Conservation (phyloP, 1,284 basidiomycete genomes). For the Xerocomus amazonicus region DNA sequence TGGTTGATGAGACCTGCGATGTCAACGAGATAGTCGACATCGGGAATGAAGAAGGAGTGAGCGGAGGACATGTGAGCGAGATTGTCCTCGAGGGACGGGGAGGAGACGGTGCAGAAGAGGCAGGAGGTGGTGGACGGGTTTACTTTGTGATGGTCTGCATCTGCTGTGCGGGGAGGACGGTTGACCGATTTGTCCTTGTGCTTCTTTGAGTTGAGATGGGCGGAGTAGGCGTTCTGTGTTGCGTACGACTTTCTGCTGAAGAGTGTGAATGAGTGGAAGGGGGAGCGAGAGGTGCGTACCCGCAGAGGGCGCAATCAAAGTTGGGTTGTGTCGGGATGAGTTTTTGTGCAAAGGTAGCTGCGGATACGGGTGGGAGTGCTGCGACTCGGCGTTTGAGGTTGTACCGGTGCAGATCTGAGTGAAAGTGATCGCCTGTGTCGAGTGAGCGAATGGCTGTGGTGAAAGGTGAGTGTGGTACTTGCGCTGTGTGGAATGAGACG, state of each 20-base stretch:
- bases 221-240: slow-evolving; percentile 84
- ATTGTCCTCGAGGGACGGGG: slow-evolving; percentile 60
- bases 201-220: slow-evolving; percentile 87
- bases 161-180: slow-evolving; percentile 28
- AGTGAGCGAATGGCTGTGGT: neutral
- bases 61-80: slow-evolving; percentile 82
- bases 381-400: slow-evolving; percentile 98
- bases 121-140: slow-evolving; percentile 70
- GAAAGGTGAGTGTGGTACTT: slow-evolving; percentile 26
- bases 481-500: slow-evolving; percentile 82
- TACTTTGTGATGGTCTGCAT: slow-evolving; percentile 48
- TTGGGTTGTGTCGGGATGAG: slow-evolving; percentile 64
- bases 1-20: slow-evolving; percentile 79
- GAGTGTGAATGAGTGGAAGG: neutral
- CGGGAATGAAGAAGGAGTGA: slow-evolving; percentile 97
- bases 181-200: slow-evolving; percentile 82
- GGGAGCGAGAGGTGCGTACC: slow-evolving; percentile 42
- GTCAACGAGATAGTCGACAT: slow-evolving; percentile 88
- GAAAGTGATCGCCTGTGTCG: slow-evolving; percentile 77
- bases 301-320: slow-evolving; percentile 77
- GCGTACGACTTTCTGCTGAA: slow-evolving; percentile 81
- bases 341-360: slow-evolving; percentile 83
- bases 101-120: slow-evolving; percentile 77
- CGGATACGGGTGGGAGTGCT: slow-evolving; percentile 82
- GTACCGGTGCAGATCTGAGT: slow-evolving; percentile 94